Evolutionary conservation across 2,329 filamentous ascomycete species (phyloP), one percentile per base, ranked within the genome.

Genomic region (Sclerotinia nivalis): DNA sequence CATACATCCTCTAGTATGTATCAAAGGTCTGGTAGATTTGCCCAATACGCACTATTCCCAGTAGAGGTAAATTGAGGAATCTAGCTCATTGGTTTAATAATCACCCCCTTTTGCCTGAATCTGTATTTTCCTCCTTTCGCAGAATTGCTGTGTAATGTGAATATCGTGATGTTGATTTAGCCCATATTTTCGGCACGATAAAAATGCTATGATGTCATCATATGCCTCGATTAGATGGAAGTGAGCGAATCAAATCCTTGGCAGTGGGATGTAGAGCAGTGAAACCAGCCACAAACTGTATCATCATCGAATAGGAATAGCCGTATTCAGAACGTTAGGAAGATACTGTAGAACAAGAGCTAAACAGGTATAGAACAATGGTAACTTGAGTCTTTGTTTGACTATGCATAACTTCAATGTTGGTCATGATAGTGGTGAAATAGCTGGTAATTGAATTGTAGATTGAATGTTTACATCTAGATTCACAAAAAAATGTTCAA

Each of bases 131-230:
- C 8, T 12, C 37, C 9, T 37, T 3, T 9, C 12, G 13, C 3
- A 9, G 28, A 25, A 18, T 8, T 56, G 31, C 4, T 22, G 31
- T 13, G 15, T 20, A n/a, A 37, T 15, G 10, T 20, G 0, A 4
- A n/a, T 37, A 13, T 13, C 0, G 9, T 31, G 12, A 3, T 4
- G 22, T 9, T 13, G 1, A 22, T 4, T 7, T 2, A 6, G 10
- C 2, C 10, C 20, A 13, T n/a, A 22, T 10, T n/a, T 58, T 1
- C 1, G 1, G 0, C 1, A n/a, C 1, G 2, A 1, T 0, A n/a
- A 1, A 56, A n/a, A 1, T 13, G 31, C n/a, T 34, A 58, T 15
- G 2, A 58, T 58, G 2, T 58, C 8, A 58, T 49, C 5, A 58
- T n/a, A 12, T 37, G 4, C 20, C 31, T 8, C 10, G 10, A n/a